phyloP scores from a whole-genome alignment of 305 asterid species.

The Euphrasia arctica region DNA sequence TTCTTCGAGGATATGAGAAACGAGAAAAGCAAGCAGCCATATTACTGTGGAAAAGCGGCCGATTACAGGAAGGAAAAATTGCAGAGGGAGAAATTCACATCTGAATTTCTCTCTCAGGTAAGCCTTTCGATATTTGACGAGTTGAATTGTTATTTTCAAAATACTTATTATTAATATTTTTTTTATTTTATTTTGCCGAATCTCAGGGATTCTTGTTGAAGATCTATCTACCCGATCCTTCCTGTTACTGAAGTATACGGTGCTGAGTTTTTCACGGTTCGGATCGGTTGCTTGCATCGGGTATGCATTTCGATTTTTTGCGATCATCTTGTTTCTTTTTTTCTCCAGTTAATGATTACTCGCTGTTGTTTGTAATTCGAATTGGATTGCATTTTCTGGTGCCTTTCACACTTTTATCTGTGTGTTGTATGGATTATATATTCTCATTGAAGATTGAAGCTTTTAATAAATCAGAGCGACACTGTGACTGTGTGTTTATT shows the following conservation, averaged over 20 bases:
- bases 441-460: no score
- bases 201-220: conserved; percentile 29
- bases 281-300: conserved; percentile 43
- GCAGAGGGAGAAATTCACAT: conserved; percentile 20
- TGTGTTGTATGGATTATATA: no score
- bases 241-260: conserved; percentile 37
- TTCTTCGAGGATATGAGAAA: no score
- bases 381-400: no score
- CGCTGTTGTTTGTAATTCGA: neutral
- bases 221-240: conserved; percentile 20
- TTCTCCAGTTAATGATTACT: no score
- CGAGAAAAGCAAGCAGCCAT: no score
- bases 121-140: conserved; percentile 8
- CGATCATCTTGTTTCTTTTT: neutral
- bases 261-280: conserved; percentile 32
- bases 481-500: no score
- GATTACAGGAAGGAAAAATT: conserved; percentile 26
- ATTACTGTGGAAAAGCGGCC: conserved; percentile 10
- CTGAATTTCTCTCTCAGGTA: conserved; percentile 32
- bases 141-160: neutral
- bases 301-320: conserved; percentile 27
- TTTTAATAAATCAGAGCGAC: no score
- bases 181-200: neutral
- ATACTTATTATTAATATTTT: neutral
- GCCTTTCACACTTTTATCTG: no score